Evolutionary conservation across 2,329 filamentous ascomycete species (phyloP), one percentile per base, ranked within the genome.

Genomic region (Alternaria solani): DNA sequence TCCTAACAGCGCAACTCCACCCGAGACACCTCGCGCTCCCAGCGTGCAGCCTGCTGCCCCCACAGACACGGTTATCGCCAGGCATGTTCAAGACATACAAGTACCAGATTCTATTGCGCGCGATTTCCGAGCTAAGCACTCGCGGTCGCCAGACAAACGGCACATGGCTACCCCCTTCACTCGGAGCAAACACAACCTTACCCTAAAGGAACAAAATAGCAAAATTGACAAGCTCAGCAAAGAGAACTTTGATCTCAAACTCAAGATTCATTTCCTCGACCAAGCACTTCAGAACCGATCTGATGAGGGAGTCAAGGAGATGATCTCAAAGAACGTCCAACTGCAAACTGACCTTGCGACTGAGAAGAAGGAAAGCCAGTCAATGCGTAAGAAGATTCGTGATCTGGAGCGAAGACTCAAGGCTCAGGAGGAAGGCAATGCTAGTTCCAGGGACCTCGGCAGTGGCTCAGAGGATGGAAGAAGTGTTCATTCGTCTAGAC

Each of bases 281-380:
- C 92, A 98, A 77, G 91, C 94, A 2, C 82, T 99, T 20, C 93
- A 96, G 78, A 95, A 94, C 75, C 87, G 96, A 42, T 97, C 94
- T 1, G 94, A 98, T 76, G 94, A 98, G 80, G 93, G 94, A 65
- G 90, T 99, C 76, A 96, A 96, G 80, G 94, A 97, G 77, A 96
- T 97, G 90, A 96, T 98, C 70, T 93, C 93, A 44, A 94, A 97
- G 79, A 99, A 97, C 71, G 94, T 98, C 5, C 93, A 97, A 75
- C 86, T 98, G 49, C 95, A 96, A 79, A 97, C 94, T 0, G 92
- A 92, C 62, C 87, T 97, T 44, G 89, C 94, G 4, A 92, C 95
- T 36, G 85, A 95, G 59, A 93, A 96, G 78, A 92, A 96, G 65
- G 95, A 99, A 72, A 95, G 93, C 75, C 95, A 96, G 76, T 85